Base-by-base conservation (phyloP, 106 monocot species). In the Hemerocallis citrina region DNA sequence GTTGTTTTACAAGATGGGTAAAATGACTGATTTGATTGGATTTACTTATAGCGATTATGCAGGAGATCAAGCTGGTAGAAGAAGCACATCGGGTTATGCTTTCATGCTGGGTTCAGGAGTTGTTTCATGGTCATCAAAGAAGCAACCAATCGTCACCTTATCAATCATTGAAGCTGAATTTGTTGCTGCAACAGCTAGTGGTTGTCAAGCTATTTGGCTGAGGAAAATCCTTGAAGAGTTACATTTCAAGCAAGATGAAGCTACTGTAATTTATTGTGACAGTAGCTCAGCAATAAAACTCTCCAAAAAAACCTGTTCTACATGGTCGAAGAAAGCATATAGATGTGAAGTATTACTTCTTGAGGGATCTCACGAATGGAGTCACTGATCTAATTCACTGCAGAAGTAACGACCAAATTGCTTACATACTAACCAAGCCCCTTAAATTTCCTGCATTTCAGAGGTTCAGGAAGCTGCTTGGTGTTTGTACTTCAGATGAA, bases 91-190 rank as follows among this genome's bases (percentile, higher is more conserved):
- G 1, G 40, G 59, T 47, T 69, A 60, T 59, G 1, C 35, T 6
- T 69, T 69, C 42, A 34, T 45, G 22, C 21, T 69, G 20, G 59
- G 46, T 4, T 23, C 21, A 19, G 22, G 32, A 7, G 44, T 19
- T 47, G 30, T 69, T 45, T 59, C 69, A 16, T 60, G 47, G 48
- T 32, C 34, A 16, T 69, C 34, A 0, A 60, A 69, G 34, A 69
- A 69, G 24, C 32, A 69, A 60, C 36, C 0, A 5, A 52, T 60
- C 16, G 23, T 51, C 15, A 38, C 70, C 2, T 50, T 48, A 19
- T 70, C 51, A 13, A 61, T 24, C 14, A 25, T 25, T 8, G 32
- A 70, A 57, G 56, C 14, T 37, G 66, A 55, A 29, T 52, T 52
- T 22, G 21, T 42, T 57, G 43, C 5, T 9, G 54, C 4, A 7